A percentile compares a stretch with the other conserved stretches of the same genome.
These are phyloP conservation scores for Rhizophlyctis rosea DNA, from an alignment of 192 early-diverging fungal species.

Conservation along the genomic window DNA sequence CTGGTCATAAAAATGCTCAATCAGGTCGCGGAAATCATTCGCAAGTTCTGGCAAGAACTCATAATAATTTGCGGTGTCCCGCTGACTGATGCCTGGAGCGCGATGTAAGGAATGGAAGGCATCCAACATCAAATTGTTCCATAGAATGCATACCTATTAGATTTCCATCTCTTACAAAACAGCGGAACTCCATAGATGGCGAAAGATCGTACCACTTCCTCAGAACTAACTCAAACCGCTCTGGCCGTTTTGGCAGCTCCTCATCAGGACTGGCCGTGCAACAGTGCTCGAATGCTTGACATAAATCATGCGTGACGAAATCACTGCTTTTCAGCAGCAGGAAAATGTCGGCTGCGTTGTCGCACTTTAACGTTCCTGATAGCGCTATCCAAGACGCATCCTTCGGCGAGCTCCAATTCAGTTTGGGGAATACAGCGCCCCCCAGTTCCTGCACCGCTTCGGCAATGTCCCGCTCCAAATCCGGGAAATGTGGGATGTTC, in stretches of 20 bases:
- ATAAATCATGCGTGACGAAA: conserved; percentile 83
- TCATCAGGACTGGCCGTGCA: neutral
- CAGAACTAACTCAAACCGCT: conserved; percentile 69
- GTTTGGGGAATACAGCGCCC: conserved; percentile 85
- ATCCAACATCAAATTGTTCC: conserved; percentile 6
- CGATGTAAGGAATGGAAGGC: conserved; percentile 7
- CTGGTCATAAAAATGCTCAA: conserved; percentile 60
- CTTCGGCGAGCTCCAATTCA: conserved; percentile 93
- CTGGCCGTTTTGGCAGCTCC: conserved; percentile 25
- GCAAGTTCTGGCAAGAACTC: conserved; percentile 63
- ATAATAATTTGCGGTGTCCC: conserved; percentile 80
- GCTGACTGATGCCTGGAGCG: conserved; percentile 68
- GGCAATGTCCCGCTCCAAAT: conserved; percentile 60
- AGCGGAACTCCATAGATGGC: conserved; percentile 93
- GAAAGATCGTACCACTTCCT: conserved; percentile 86
- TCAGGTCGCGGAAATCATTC: conserved; percentile 42
- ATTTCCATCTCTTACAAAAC: conserved; percentile 75
- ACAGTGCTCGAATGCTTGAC: conserved; percentile 72
- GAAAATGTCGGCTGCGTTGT: conserved; percentile 72
- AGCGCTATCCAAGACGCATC: conserved; percentile 91
- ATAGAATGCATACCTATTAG: conserved; percentile 62
- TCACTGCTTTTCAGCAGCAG: conserved; percentile 90
- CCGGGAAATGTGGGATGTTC: conserved; percentile 58
- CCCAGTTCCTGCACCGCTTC: conserved; percentile 67
- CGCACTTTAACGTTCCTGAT: conserved; percentile 77